Base-by-base conservation (phyloP, 805 yeast species). In the Kuraishia cidri region DNA sequence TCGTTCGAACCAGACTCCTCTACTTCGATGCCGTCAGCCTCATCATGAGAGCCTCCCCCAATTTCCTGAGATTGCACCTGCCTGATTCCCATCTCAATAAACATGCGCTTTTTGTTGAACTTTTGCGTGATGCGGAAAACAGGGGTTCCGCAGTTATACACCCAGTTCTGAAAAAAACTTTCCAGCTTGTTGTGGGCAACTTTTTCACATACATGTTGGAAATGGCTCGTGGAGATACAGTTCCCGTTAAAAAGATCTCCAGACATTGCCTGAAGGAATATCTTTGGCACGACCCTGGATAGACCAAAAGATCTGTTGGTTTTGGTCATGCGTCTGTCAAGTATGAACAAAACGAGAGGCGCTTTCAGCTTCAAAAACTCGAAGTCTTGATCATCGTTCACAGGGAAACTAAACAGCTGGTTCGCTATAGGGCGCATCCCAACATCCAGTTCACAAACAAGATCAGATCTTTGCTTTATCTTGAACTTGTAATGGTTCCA, bases 221-320 rank as follows among this genome's bases (percentile, higher is more conserved):
- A 88, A 56, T 92, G 97, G 8, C 68, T 62, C 0, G 96, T 78
- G 5, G 94, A 79, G 17, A 90, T 54, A 11, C 77, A 68, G 27
- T 76, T 71, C 9, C 92, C 85, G 46, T 80, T 81, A 11, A 73
- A 72, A 32, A 92, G 60, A 46, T 92, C 98, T 12, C 94, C 95
- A 6, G 95, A 84, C 95, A 92, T 86, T 1, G 94, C 94, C 52
- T 92, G 97, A 23, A 92, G 58, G 41, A 90, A 85, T 17, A 92
- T 63, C 45, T 90, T 92, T 0, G 97, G 96, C 17, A 92, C 69
- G 0, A 86, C 97, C 40, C 98, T 73, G 3, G 88, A 75, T 38
- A 92, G 62, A 2, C 98, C 98, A 53, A 92, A 82, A 0, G 95
- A 82, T 40, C 88, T 79, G 50, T 94, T 97, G 1, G 97, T 86